phyloP scores from a whole-genome alignment of 352 stramenopile species.

The Globisporangium apiculatum region DNA sequence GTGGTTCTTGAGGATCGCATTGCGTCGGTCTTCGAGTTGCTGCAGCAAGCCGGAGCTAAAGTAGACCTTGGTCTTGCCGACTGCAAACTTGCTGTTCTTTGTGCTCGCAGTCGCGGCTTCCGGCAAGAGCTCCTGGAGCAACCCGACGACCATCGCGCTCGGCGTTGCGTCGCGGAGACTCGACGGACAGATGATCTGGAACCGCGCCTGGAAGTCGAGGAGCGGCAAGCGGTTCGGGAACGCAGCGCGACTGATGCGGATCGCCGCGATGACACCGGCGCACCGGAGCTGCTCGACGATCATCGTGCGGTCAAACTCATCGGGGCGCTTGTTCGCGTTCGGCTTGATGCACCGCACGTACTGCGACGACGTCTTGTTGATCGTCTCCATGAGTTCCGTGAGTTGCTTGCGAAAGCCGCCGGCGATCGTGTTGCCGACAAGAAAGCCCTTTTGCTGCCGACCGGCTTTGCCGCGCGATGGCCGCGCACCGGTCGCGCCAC shows the following conservation, averaged over 20 bases:
- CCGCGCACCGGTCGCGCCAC: conserved; percentile 14
- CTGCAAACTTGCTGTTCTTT: conserved; percentile 76
- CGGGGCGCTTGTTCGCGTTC: conserved; percentile 80
- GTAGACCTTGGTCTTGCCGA: conserved; percentile 79
- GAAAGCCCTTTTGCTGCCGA: conserved; percentile 61
- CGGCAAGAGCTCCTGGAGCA: conserved; percentile 63
- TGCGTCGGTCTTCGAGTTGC: conserved; percentile 83
- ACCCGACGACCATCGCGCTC: conserved; percentile 64
- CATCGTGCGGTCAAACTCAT: conserved; percentile 80
- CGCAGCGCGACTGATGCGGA: conserved; percentile 81
- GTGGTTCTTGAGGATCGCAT: conserved; percentile 65
- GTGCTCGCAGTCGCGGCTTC: conserved; percentile 49
- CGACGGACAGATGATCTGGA: conserved; percentile 81
- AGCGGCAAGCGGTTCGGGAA: conserved; percentile 92
- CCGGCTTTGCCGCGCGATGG: conserved; percentile 39
- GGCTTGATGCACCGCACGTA: conserved; percentile 91
- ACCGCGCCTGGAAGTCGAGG: conserved; percentile 68
- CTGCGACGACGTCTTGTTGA: conserved; percentile 83
- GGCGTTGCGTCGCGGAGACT: conserved; percentile 42
- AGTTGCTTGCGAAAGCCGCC: conserved; percentile 85
- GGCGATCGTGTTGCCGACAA: conserved; percentile 77
- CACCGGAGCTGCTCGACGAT: conserved; percentile 87
- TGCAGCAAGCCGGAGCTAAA: conserved; percentile 88
- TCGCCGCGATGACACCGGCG: conserved; percentile 86
- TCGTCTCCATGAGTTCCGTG: conserved; percentile 79